A percentile compares a stretch with the other conserved stretches of the same genome.
Evolutionary conservation across 2,329 filamentous ascomycete genomes (phyloP).

Genomic region (Neonectria magnoliae): DNA sequence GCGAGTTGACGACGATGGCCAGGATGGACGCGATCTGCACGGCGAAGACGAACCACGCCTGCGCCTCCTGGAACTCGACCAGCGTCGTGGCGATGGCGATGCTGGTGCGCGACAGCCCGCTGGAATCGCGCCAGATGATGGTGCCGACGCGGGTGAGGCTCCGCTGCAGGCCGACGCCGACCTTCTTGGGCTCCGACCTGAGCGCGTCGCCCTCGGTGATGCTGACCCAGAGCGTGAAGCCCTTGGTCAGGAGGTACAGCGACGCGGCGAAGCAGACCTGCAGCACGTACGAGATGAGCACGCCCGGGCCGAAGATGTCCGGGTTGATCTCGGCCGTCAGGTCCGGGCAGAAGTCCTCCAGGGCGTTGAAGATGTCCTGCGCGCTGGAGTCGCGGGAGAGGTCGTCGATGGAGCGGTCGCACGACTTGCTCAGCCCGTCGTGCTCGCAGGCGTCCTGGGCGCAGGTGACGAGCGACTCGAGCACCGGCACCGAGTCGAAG

Average conservation of each 20-base stretch:
- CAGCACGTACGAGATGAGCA: constrained; percentile 52
- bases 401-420: constrained; percentile 41
- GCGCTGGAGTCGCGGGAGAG: constrained; percentile 43
- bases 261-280: constrained; percentile 50
- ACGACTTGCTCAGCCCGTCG: constrained; percentile 47
- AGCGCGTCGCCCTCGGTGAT: constrained; percentile 43
- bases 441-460: constrained; percentile 49
- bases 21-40: constrained; percentile 53
- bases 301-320: constrained; percentile 53
- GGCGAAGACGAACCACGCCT: constrained; percentile 53
- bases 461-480: constrained; percentile 47
- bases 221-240: constrained; percentile 49
- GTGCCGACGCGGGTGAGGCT: constrained; percentile 48
- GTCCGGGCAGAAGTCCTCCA: constrained; percentile 50
- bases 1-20: constrained; percentile 53
- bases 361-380: constrained; percentile 46
- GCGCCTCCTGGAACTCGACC: constrained; percentile 54
- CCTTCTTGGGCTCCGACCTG: constrained; percentile 32
- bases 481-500: constrained; percentile 46
- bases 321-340: constrained; percentile 51
- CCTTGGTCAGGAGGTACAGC: constrained; percentile 48
- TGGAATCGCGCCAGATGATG: constrained; percentile 51
- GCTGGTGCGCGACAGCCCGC: constrained; percentile 50
- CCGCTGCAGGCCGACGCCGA: constrained; percentile 40
- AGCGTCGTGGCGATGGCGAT: constrained; percentile 53